Evolutionary conservation across 202 grass and related monocot genomes (phyloP), one percentile per base, ranked within the genome.

Genomic region (Setaria italica): DNA sequence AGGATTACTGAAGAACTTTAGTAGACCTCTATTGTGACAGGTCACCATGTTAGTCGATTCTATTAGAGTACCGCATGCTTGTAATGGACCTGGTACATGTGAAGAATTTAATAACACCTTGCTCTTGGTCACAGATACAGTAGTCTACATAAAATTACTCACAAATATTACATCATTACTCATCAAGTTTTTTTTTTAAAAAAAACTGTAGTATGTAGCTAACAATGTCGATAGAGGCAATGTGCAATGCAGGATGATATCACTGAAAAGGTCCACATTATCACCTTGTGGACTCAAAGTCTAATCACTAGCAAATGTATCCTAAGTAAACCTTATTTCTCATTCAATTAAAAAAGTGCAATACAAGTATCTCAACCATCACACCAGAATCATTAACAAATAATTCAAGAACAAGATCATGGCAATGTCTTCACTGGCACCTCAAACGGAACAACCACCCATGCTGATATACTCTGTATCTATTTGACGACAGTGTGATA

Each of bases 261-360:
- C 51, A 69, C 25, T 7, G 42, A 85, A 77, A 80, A 85, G 32
- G 50, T 46, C 47, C 15, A 63, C 67, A 72, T 66, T 55, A 55
- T 41, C 2, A 60, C 2, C 30, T 67, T 41, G 50, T 72, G 37
- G 30, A 45, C 14, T 48, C 39, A 80, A 85, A 17, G 2, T 17
- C 51, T 33, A 69, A 68, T 60, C 69, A 68, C 20, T 80, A 75
- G 19, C 15, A 80, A 65, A 51, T 67, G 20, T 12, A 74, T 7
- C 15, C 25, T 37, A 57, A 67, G 39, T 17, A 81, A 11, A 81
- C 50, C 37, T 65, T 5, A 8, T 37, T 68, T 55, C 2, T 39
- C 11, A 13, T 80, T 80, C 48, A 80, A 68, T 53, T 41, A 41
- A 55, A 54, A 50, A 34, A 68, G 37, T 14, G 20, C 3, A 68